These are phyloP conservation scores for Phalaenopsis hybrid DNA, from an alignment of 116 monocot species.

Conservation along the genomic window DNA sequence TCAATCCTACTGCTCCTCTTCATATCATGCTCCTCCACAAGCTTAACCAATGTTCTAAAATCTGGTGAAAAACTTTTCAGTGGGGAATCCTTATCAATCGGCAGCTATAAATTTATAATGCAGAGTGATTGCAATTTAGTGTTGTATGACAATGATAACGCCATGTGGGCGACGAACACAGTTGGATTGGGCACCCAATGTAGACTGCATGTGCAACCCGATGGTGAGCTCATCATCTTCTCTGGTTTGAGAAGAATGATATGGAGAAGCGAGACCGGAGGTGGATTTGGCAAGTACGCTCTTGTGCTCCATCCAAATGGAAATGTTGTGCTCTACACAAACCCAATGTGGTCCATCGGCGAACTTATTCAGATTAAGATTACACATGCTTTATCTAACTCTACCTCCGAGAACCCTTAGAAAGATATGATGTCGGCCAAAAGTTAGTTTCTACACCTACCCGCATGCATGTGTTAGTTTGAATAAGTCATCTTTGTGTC, in stretches of 20 bases:
- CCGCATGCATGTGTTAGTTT: too few relatives aligned
- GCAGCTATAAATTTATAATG: not conserved
- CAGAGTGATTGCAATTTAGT: constrained; percentile 8
- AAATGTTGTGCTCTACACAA: not conserved
- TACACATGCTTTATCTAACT: too few relatives aligned
- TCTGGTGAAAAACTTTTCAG: not conserved
- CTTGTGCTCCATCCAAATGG: constrained; percentile 13
- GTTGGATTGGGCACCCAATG: not conserved
- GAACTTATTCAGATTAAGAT: too few relatives aligned
- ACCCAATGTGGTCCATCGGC: not conserved
- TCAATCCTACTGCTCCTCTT: not conserved
- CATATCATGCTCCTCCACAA: not conserved
- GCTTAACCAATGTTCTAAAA: not conserved
- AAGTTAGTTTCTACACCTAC: too few relatives aligned
- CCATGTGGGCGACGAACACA: not conserved
- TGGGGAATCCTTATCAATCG: not conserved
- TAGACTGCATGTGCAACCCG: not conserved
- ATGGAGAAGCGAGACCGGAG: not conserved
- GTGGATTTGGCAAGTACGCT: not conserved
- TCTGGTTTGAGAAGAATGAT: not conserved
- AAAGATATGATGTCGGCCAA: too few relatives aligned
- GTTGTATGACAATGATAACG: not conserved
- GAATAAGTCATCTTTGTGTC: too few relatives aligned
- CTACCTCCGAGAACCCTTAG: too few relatives aligned
- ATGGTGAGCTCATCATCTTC: not conserved